Conservation (phyloP, 352 stramenopile genomes). For the Globisporangium parvum region DNA sequence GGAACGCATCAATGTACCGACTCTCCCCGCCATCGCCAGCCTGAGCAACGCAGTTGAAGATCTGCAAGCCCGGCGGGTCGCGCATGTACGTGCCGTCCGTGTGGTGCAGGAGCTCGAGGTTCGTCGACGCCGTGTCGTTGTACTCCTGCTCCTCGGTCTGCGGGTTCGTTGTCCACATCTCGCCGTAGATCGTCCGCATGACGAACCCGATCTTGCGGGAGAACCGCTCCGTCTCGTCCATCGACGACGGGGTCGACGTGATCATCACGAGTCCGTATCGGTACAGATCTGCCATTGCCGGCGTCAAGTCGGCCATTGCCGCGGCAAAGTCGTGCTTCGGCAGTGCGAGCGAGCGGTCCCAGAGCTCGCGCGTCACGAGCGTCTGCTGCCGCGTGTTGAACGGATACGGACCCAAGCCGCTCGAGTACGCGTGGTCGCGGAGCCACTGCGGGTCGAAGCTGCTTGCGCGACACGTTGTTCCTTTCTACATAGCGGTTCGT, state of each 20-base stretch:
- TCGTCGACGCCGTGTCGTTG: constrained; percentile 87
- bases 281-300: constrained; percentile 70
- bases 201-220: constrained; percentile 80
- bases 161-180: constrained; percentile 87
- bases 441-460: constrained; percentile 70
- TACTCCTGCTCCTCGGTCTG: constrained; percentile 59
- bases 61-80: constrained; percentile 81
- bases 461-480: constrained; percentile 49
- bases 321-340: constrained; percentile 38
- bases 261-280: constrained; percentile 65
- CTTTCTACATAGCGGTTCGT: constrained; percentile 21
- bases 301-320: constrained; percentile 47
- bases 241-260: constrained; percentile 50
- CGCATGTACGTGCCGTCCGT: constrained; percentile 87
- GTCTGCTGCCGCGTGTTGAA: constrained; percentile 52
- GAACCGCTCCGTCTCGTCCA: constrained; percentile 80
- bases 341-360: constrained; percentile 39
- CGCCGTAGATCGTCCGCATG: constrained; percentile 83
- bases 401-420: constrained; percentile 38
- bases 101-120: constrained; percentile 79
- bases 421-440: constrained; percentile 61
- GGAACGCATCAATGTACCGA: constrained; percentile 78
- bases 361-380: constrained; percentile 43
- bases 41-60: constrained; percentile 86
- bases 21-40: constrained; percentile 65